Evolutionary conservation across 2,329 filamentous ascomycete species (phyloP).

Genomic region (Hymenoscyphus infarciens): DNA sequence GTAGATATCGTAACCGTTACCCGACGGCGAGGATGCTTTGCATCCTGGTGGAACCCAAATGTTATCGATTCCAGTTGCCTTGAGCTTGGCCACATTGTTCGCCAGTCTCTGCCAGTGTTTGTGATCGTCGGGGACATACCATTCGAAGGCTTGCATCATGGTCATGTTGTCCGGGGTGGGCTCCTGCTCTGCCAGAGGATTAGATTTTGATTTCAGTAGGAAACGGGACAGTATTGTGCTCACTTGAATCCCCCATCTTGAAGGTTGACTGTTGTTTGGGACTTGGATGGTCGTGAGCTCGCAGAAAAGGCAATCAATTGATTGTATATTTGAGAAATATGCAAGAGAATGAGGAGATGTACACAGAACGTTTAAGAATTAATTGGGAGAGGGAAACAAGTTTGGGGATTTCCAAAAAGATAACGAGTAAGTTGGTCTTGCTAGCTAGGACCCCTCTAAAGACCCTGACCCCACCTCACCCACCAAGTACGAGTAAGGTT

Average conservation of each 20-base stretch:
- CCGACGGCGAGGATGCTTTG: constrained; percentile 58
- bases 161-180: constrained; percentile 47
- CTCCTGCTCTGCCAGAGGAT: constrained; percentile 21
- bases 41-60: constrained; percentile 70
- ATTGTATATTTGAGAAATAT: neutral
- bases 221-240: neutral
- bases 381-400: neutral
- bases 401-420: neutral
- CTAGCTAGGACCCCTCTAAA: neutral
- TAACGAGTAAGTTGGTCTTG: neutral
- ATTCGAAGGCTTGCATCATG: constrained; percentile 70
- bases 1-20: constrained; percentile 68
- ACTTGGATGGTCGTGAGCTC: neutral
- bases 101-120: constrained; percentile 59
- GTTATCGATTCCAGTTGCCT: constrained; percentile 56
- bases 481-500: constrained; percentile 1
- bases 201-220: neutral
- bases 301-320: neutral
- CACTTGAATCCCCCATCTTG: constrained; percentile 25
- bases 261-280: neutral
- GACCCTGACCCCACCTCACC: neutral
- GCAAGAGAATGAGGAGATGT: neutral
- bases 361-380: neutral
- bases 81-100: constrained; percentile 49
- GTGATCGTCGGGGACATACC: constrained; percentile 61